Evolutionary conservation across 345 rosid genomes (phyloP).

Genomic region (Rhodomyrtus tomentosa): DNA sequence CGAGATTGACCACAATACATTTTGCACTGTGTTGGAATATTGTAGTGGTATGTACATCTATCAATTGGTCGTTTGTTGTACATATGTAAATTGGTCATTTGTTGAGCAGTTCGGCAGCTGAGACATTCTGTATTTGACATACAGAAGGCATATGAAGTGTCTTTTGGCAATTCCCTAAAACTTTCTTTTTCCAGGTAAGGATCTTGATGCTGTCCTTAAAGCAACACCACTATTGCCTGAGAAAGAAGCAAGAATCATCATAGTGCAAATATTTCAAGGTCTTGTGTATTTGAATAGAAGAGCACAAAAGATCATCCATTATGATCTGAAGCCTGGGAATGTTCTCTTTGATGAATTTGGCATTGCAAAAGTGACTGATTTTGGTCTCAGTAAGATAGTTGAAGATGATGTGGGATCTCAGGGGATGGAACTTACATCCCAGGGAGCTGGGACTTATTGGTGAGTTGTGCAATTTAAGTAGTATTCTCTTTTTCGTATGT

Average conservation of each 20-base stretch:
- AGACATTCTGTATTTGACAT: not conserved
- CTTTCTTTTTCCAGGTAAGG: constrained; percentile 55
- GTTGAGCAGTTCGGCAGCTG: not conserved
- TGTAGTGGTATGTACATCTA: constrained; percentile 59
- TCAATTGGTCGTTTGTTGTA: not conserved
- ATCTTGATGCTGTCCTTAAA: constrained; percentile 96
- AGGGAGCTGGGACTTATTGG: constrained; percentile 99
- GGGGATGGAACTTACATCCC: constrained; percentile 99
- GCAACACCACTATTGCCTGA: constrained; percentile 91
- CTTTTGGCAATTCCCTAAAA: not conserved
- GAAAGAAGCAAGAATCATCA: constrained; percentile 85
- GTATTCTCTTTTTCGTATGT: not conserved
- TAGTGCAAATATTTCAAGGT: constrained; percentile 96
- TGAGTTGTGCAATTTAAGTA: constrained; percentile 14
- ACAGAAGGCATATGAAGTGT: not conserved
- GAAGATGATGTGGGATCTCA: constrained; percentile 90
- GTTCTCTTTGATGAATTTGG: constrained; percentile 96
- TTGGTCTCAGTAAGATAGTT: constrained; percentile 98
- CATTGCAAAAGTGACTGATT: constrained; percentile 96
- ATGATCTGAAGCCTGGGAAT: constrained; percentile 98
- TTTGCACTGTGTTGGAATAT: constrained; percentile 95
- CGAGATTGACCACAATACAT: constrained; percentile 90
- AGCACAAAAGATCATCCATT: constrained; percentile 86
- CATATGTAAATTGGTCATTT: not conserved
- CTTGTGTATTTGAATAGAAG: constrained; percentile 85